Evolutionary conservation across 805 yeast genomes (phyloP).

Genomic region (Sugiyamaella marilandica): DNA sequence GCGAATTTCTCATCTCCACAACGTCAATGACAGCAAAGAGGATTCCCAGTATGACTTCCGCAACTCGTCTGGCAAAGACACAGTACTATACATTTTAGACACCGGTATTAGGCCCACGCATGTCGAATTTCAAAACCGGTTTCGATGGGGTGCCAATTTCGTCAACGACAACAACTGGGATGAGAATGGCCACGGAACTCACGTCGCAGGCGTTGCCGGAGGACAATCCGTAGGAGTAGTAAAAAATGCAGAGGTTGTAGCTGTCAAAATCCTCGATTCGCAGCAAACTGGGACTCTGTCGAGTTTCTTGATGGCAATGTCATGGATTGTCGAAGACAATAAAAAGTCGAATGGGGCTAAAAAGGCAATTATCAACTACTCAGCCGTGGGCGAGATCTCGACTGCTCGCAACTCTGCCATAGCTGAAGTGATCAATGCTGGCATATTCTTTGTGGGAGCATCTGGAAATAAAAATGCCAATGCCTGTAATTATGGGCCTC

Average conservation of each 20-base stretch:
- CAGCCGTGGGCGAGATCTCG: conserved; percentile 90
- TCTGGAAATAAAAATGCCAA: conserved; percentile 94
- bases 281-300: conserved; percentile 55
- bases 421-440: conserved; percentile 82
- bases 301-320: conserved; percentile 56
- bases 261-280: conserved; percentile 55
- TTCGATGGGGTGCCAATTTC: conserved; percentile 78
- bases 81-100: conserved; percentile 82
- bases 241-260: conserved; percentile 51
- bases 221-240: conserved; percentile 76
- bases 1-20: conserved; percentile 76
- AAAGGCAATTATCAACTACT: conserved; percentile 62
- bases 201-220: conserved; percentile 94
- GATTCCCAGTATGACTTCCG: conserved; percentile 72
- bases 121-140: conserved; percentile 77
- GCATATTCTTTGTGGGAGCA: conserved; percentile 90
- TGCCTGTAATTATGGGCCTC: conserved; percentile 91
- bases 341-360: conserved; percentile 39
- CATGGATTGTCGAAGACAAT: conserved; percentile 68
- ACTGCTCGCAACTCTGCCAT: conserved; percentile 83
- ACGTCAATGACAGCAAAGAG: conserved; percentile 56
- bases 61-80: conserved; percentile 73
- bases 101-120: conserved; percentile 80
- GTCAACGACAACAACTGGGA: conserved; percentile 73
- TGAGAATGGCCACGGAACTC: conserved; percentile 94